These are phyloP conservation scores for Combretum micranthum DNA, from an alignment of 345 rosid species.

Conservation along the genomic window DNA sequence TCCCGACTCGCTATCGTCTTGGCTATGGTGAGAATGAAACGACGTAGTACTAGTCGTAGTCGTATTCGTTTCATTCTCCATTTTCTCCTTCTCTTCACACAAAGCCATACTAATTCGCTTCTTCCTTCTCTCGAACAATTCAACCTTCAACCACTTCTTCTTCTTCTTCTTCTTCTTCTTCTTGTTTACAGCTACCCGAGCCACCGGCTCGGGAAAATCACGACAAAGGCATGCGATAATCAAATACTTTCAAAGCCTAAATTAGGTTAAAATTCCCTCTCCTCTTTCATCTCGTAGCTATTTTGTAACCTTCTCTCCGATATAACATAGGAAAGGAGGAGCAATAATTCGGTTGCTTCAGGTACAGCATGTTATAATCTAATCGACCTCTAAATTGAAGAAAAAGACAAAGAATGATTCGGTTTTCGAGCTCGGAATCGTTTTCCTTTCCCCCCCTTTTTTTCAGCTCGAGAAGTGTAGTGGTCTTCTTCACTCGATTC, in stretches of 20 bases:
- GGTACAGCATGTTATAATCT: conserved; percentile 42
- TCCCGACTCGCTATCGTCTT: background rate
- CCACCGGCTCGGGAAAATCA: conserved; percentile 64
- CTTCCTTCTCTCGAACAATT: background rate
- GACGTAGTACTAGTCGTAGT: background rate
- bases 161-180: no score
- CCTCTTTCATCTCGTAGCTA: background rate
- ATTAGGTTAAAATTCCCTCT: background rate
- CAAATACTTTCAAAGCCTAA: background rate
- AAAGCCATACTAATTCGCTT: conserved; percentile 2
- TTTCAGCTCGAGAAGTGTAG: no score
- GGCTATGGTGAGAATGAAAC: background rate
- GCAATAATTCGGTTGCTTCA: conserved; percentile 57
- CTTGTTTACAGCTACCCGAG: conserved; percentile 47
- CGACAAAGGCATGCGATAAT: conserved; percentile 44
- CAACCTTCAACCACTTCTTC: conserved; percentile 22
- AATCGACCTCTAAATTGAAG: background rate
- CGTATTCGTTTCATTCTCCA: background rate
- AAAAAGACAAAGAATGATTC: background rate
- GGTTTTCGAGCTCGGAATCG: background rate
- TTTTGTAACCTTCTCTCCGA: no score
- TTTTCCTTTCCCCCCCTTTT: no score
- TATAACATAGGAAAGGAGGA: conserved; percentile 31
- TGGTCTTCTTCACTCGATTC: background rate
- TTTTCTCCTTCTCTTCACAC: conserved; percentile 1